phyloP scores from a whole-genome alignment of 75 land plant species.

The Picea glauca region DNA sequence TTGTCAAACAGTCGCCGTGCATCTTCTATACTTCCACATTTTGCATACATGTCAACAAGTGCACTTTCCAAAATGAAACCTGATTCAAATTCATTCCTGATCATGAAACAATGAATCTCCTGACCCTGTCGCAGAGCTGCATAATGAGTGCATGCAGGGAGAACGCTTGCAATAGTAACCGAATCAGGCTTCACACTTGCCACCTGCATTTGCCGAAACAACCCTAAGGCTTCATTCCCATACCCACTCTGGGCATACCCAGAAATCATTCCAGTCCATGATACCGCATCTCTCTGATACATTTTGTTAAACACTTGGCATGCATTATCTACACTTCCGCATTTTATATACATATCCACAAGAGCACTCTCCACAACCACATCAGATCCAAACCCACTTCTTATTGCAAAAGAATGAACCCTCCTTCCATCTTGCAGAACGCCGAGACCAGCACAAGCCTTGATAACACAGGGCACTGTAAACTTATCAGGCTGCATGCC shows the following conservation, averaged over 20 bases:
- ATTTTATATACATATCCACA: constrained; percentile 4
- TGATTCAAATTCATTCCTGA: neutral
- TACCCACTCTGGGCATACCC: constrained; percentile 11
- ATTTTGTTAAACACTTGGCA: constrained; percentile 14
- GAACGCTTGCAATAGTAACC: constrained; percentile 4
- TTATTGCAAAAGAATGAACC: too few relatives aligned
- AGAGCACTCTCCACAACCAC: too few relatives aligned
- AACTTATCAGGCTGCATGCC: constrained; percentile 9
- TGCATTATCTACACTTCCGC: constrained; percentile 9
- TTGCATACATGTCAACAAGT: constrained; percentile 8
- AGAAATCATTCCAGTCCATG: constrained; percentile 31
- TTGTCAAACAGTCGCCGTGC: neutral
- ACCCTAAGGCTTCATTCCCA: neutral
- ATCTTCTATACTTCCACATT: neutral
- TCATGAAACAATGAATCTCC: neutral
- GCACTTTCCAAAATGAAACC: neutral
- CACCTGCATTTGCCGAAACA: neutral
- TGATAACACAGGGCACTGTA: neutral
- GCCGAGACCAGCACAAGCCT: too few relatives aligned
- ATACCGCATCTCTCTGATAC: constrained; percentile 2
- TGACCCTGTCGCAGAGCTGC: neutral
- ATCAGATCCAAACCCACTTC: too few relatives aligned
- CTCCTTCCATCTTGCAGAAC: too few relatives aligned
- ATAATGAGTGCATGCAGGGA: neutral
- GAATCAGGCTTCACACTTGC: constrained; percentile 2